These are phyloP conservation scores for Boletus sp. DNA, from an alignment of 768 basidiomycete genomes.

Conservation along the genomic window DNA sequence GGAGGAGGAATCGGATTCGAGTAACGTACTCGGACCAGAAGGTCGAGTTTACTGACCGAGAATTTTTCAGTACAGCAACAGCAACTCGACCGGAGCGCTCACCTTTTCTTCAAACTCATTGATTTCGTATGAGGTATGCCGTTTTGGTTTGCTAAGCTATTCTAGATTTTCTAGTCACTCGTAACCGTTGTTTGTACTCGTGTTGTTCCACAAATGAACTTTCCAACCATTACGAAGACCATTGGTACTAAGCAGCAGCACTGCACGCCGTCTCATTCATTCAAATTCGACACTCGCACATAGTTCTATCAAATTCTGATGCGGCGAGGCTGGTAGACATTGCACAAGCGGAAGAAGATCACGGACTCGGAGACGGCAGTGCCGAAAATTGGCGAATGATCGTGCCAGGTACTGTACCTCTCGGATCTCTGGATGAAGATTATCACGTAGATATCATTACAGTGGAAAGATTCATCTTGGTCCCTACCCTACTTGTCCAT, in stretches of 20 bases:
- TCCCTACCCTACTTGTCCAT: neutral
- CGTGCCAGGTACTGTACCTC: neutral
- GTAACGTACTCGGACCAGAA: constrained; percentile 91
- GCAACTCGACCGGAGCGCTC: neutral
- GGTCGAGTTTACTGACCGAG: constrained; percentile 71
- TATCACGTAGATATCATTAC: too few species aligned
- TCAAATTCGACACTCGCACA: neutral
- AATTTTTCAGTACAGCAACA: neutral
- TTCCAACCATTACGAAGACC: too few species aligned
- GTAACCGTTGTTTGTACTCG: constrained; percentile 12
- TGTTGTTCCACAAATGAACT: neutral
- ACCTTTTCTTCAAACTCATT: constrained; percentile 64
- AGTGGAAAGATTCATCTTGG: too few species aligned
- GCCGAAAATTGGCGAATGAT: neutral
- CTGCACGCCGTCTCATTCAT: neutral
- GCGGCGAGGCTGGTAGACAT: neutral
- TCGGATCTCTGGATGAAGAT: neutral
- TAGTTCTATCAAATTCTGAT: neutral
- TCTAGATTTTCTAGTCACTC: neutral
- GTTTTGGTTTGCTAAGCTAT: constrained; percentile 13
- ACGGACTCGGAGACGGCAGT: neutral
- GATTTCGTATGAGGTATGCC: neutral
- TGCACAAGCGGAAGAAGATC: too few species aligned
- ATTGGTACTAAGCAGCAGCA: too few species aligned
- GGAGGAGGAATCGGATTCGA: constrained; percentile 93